These are phyloP conservation scores for Melastoma malabathricum DNA, from an alignment of 345 rosid species.

Conservation along the genomic window DNA sequence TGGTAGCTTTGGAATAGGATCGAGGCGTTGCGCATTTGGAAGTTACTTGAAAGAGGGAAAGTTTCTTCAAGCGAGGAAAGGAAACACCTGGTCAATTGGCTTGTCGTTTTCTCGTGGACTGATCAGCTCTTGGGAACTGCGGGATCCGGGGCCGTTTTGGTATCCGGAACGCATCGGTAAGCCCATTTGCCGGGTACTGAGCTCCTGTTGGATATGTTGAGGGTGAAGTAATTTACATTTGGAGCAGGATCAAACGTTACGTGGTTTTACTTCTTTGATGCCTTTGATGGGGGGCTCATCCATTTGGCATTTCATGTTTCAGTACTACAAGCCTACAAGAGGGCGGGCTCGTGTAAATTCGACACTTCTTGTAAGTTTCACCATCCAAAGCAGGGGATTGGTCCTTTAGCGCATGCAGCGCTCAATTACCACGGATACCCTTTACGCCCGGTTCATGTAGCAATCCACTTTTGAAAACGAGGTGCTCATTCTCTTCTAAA, in stretches of 20 bases:
- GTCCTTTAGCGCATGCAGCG: slow-evolving; percentile 34
- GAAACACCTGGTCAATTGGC: neutral
- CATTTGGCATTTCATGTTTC: slow-evolving; percentile 7
- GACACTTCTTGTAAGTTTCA: slow-evolving; percentile 93
- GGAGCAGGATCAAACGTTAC: neutral
- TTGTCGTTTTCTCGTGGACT: slow-evolving; percentile 1
- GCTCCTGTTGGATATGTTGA: neutral
- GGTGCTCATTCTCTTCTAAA: neutral
- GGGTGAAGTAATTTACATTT: neutral
- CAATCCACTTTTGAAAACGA: neutral
- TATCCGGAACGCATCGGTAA: slow-evolving; percentile 73
- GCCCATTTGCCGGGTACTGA: slow-evolving; percentile 68
- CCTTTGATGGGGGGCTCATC: slow-evolving; percentile 6
- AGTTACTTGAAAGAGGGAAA: no score
- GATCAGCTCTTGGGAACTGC: slow-evolving; percentile 50
- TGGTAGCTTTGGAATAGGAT: no score
- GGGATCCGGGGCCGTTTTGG: slow-evolving; percentile 42
- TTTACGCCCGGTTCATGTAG: slow-evolving; percentile 20
- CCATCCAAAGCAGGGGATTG: slow-evolving; percentile 81
- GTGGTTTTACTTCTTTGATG: neutral
- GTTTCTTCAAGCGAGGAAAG: no score
- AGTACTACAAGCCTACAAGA: slow-evolving; percentile 86
- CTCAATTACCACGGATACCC: slow-evolving; percentile 72
- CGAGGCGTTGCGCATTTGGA: no score
- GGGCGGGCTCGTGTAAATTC: slow-evolving; percentile 87